A percentile compares a stretch with the other conserved stretches of the same genome.
phyloP scores from a whole-genome alignment of 1,284 basidiomycete species.

The Microbotryum saponariae region DNA sequence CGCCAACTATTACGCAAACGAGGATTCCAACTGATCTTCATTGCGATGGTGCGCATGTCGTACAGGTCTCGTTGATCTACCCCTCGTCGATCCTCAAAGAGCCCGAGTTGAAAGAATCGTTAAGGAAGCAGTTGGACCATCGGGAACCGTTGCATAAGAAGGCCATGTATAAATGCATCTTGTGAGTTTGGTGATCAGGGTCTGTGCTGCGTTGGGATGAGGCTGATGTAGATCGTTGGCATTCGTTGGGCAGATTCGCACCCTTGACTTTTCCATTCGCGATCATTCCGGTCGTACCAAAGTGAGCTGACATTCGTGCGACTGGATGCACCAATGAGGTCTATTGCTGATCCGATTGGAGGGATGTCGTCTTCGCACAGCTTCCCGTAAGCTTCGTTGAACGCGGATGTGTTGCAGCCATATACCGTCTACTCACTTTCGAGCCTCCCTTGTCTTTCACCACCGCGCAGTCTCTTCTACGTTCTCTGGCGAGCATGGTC shows the following conservation, averaged over 20 bases:
- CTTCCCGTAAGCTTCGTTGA: slow-evolving; percentile 10
- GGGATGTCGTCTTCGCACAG: slow-evolving; percentile 1
- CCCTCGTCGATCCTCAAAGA: slow-evolving; percentile 22
- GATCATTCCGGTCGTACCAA: slow-evolving; percentile 46
- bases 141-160: slow-evolving; percentile 33
- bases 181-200: slow-evolving; percentile 17
- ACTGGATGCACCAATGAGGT: no score
- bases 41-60: neutral
- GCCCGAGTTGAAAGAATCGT: slow-evolving; percentile 10
- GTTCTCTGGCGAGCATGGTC: slow-evolving; percentile 47
- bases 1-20: neutral
- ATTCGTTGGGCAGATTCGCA: neutral
- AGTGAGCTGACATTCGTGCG: slow-evolving; percentile 35
- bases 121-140: slow-evolving; percentile 26
- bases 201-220: neutral
- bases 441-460: neutral
- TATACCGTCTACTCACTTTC: no score
- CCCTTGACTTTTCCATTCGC: slow-evolving; percentile 42
- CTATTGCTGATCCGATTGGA: no score
- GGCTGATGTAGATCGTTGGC: neutral
- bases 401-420: no score
- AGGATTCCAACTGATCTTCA: no score
- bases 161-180: slow-evolving; percentile 27
- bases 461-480: slow-evolving; percentile 43
- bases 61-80: slow-evolving; percentile 32